Evolutionary conservation across 495 filamentous ascomycete species (phyloP).

Genomic region (Trichoderma erinaceum): DNA sequence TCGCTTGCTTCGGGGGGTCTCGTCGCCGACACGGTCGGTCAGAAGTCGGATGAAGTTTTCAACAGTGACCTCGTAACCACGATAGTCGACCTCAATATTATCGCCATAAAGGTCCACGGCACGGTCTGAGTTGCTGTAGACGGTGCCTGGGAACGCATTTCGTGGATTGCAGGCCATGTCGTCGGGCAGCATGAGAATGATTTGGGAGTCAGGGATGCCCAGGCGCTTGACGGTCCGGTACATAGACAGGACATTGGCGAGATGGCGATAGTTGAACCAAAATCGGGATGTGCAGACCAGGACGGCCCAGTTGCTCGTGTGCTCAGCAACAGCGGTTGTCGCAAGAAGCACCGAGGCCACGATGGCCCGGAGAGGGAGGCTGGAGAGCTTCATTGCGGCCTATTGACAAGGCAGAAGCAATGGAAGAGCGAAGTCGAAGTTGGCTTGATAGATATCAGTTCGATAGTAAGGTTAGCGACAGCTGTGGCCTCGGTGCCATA

Average conservation of each 20-base stretch:
- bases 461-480: background rate
- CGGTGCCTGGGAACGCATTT: conserved; percentile 94
- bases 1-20: conserved; percentile 89
- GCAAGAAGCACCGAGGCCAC: conserved; percentile 39
- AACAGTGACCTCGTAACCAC: conserved; percentile 96
- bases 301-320: conserved; percentile 98
- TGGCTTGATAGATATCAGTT: background rate
- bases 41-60: conserved; percentile 96
- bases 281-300: conserved; percentile 97
- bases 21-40: conserved; percentile 86
- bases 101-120: conserved; percentile 95
- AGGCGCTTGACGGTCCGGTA: conserved; percentile 98
- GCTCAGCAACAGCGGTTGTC: conserved; percentile 52
- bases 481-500: conserved; percentile 9
- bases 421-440: background rate
- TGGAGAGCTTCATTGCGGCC: conserved; percentile 34
- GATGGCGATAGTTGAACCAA: conserved; percentile 99
- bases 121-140: conserved; percentile 96
- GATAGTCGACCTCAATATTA: conserved; percentile 98
- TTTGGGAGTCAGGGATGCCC: conserved; percentile 96
- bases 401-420: too few species aligned
- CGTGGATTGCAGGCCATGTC: conserved; percentile 99
- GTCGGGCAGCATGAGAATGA: conserved; percentile 98
- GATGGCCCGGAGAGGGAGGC: conserved; percentile 37
- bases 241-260: conserved; percentile 94